Percentiles rank a stretch among this genome's conserved stretches.
These are phyloP conservation scores for Ophiocordyceps sinensis DNA, from an alignment of 2,329 filamentous ascomycete species.

Conservation along the genomic window DNA sequence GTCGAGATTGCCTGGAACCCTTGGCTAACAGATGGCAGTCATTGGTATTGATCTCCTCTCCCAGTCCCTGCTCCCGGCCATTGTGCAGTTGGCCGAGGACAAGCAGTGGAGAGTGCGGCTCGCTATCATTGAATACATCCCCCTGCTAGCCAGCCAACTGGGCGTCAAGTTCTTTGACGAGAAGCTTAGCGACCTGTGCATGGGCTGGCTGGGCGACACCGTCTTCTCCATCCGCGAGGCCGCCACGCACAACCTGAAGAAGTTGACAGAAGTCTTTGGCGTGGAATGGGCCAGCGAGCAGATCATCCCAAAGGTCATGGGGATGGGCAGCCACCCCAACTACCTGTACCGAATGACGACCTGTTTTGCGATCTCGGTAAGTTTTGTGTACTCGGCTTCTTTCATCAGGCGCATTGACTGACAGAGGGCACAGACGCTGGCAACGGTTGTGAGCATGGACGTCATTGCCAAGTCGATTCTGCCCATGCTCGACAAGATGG, in stretches of 20 bases:
- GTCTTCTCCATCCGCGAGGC: constrained; percentile 98
- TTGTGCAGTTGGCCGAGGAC: constrained; percentile 93
- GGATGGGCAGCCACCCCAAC: constrained; percentile 95
- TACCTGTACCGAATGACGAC: constrained; percentile 99
- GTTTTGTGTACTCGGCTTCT: constrained; percentile 20
- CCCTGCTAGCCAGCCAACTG: constrained; percentile 84
- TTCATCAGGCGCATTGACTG: not conserved
- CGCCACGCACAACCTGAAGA: constrained; percentile 93
- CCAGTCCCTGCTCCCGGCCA: constrained; percentile 89
- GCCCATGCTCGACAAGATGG: constrained; percentile 90
- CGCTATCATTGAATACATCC: constrained; percentile 98
- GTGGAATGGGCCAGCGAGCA: constrained; percentile 95
- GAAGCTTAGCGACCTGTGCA: constrained; percentile 87
- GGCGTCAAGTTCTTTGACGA: constrained; percentile 98
- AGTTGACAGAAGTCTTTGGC: constrained; percentile 95
- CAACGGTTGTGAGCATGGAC: constrained; percentile 80
- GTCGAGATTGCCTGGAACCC: not conserved
- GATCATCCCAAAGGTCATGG: constrained; percentile 97
- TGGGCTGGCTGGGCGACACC: constrained; percentile 96
- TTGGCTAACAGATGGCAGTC: constrained; percentile 29
- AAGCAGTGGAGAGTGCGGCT: constrained; percentile 98
- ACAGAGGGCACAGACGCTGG: constrained; percentile 54
- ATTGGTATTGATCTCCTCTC: constrained; percentile 96
- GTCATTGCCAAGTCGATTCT: constrained; percentile 89
- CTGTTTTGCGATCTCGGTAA: constrained; percentile 96